phyloP scores from a whole-genome alignment of 2,329 filamentous ascomycete species.

The Hypoxylon sp. region DNA sequence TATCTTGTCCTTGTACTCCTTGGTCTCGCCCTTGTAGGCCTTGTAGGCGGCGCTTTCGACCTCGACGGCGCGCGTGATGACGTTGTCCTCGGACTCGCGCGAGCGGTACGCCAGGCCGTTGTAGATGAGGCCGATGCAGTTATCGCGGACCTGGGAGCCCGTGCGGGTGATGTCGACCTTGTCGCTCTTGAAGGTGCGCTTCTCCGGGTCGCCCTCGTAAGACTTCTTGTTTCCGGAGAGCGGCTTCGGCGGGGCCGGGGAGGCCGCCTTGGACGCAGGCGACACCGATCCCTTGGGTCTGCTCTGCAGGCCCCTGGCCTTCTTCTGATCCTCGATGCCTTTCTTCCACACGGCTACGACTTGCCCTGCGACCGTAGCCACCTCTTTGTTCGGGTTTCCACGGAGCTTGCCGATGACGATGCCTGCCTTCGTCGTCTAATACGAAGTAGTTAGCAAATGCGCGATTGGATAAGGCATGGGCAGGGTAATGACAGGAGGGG shows the following conservation, averaged over 20 bases:
- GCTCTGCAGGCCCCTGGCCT: conserved; percentile 57
- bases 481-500: conserved; percentile 1
- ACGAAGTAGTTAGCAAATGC: conserved; percentile 26
- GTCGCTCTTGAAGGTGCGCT: conserved; percentile 86
- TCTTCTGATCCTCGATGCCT: conserved; percentile 77
- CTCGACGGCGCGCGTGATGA: conserved; percentile 83
- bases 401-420: conserved; percentile 87
- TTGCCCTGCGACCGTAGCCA: conserved; percentile 81
- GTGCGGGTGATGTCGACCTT: conserved; percentile 84
- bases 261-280: conserved; percentile 60
- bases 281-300: conserved; percentile 67
- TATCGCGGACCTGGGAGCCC: conserved; percentile 80
- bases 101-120: conserved; percentile 85
- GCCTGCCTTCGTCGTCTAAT: conserved; percentile 86
- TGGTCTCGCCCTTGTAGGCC: conserved; percentile 77
- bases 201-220: conserved; percentile 78
- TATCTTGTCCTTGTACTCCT: conserved; percentile 88
- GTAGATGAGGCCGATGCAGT: conserved; percentile 91
- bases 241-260: conserved; percentile 61
- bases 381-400: conserved; percentile 83
- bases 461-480: conserved; percentile 1
- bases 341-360: conserved; percentile 92
- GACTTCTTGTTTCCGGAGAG: conserved; percentile 64
- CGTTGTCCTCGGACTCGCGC: conserved; percentile 76
- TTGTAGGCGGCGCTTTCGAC: conserved; percentile 85